Evolutionary conservation across 768 basidiomycete species (phyloP).

Genomic region (Lactifluus subvellereus): DNA sequence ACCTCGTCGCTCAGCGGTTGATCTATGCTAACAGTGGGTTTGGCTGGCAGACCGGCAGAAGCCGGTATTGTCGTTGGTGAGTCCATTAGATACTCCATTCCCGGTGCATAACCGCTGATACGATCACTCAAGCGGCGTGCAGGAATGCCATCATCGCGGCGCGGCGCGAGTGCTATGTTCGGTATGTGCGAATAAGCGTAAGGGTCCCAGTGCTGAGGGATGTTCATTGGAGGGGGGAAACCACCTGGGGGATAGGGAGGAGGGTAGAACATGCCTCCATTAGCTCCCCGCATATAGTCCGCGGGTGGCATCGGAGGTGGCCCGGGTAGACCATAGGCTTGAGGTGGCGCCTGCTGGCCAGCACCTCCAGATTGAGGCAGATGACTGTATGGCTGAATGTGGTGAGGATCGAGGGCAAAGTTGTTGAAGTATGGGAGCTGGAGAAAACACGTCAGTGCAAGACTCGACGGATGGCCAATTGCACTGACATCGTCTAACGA

Average conservation of each 20-base stretch:
- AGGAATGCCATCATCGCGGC: slow-evolving; percentile 54
- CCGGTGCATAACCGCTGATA: slow-evolving; percentile 68
- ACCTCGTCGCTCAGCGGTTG: slow-evolving; percentile 43
- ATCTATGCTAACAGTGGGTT: slow-evolving; percentile 47
- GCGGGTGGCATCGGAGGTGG: slow-evolving; percentile 35
- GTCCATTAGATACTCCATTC: slow-evolving; percentile 37
- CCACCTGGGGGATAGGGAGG: slow-evolving; percentile 44
- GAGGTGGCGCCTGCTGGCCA: slow-evolving; percentile 69
- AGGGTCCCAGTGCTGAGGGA: slow-evolving; percentile 44
- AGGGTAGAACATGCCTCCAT: slow-evolving; percentile 26
- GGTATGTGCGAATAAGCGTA: slow-evolving; percentile 40
- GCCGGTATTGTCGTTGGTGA: slow-evolving; percentile 45
- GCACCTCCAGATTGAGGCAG: slow-evolving; percentile 65
- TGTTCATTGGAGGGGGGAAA: slow-evolving; percentile 32
- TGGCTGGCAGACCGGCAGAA: slow-evolving; percentile 73
- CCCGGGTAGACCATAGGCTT: slow-evolving; percentile 77
- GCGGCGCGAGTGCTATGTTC: slow-evolving; percentile 34
- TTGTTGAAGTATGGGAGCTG: slow-evolving; percentile 91
- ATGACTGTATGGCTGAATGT: slow-evolving; percentile 79
- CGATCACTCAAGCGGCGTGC: slow-evolving; percentile 71
- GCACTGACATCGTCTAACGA: slow-evolving; percentile 72
- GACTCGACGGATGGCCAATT: slow-evolving; percentile 6
- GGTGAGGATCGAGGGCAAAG: slow-evolving; percentile 93
- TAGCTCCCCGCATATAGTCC: slow-evolving; percentile 31
- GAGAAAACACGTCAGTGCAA: slow-evolving; percentile 23